These are phyloP conservation scores for Globisporangium radiosum DNA, from an alignment of 352 stramenopile species.

Conservation along the genomic window DNA sequence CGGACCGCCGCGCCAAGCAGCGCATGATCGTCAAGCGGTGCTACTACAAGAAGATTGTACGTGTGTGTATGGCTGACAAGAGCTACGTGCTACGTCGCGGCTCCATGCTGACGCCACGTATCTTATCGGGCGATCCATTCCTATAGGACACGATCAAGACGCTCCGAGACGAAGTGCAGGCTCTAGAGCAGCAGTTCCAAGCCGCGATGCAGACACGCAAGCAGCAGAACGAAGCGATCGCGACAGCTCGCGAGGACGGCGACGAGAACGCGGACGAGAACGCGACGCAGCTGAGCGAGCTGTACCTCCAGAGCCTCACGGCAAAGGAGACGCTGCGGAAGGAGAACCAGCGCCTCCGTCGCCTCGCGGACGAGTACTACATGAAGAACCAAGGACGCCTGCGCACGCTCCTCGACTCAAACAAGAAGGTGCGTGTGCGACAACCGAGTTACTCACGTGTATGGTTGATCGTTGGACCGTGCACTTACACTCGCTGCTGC, in stretches of 20 bases:
- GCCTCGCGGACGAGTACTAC: slow-evolving; percentile 32
- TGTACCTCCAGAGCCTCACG: slow-evolving; percentile 50
- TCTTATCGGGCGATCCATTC: background rate
- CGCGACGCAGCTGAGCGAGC: slow-evolving; percentile 20
- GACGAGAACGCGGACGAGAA: slow-evolving; percentile 7
- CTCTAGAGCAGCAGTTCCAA: slow-evolving; percentile 32
- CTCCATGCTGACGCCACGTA: background rate
- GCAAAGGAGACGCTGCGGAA: slow-evolving; percentile 36
- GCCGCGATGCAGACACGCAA: slow-evolving; percentile 27
- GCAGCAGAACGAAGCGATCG: slow-evolving; percentile 28
- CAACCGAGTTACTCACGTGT: background rate
- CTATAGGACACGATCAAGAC: slow-evolving; percentile 52
- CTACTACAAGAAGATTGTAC: slow-evolving; percentile 80
- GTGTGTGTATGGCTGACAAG: slow-evolving; percentile 10
- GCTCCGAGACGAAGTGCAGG: slow-evolving; percentile 40
- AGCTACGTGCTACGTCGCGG: too few species aligned
- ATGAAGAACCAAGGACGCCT: slow-evolving; percentile 53
- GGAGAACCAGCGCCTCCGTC: slow-evolving; percentile 49
- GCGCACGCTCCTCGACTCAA: slow-evolving; percentile 49
- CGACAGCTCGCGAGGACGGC: slow-evolving; percentile 10
- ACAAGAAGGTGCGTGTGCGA: slow-evolving; percentile 28
- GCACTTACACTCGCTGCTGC: background rate
- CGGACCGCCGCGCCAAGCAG: slow-evolving; percentile 40
- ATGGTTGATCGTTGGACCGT: background rate
- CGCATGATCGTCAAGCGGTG: slow-evolving; percentile 66